Base-by-base conservation (phyloP, 306 rosid species). In the Prosopis cineraria region DNA sequence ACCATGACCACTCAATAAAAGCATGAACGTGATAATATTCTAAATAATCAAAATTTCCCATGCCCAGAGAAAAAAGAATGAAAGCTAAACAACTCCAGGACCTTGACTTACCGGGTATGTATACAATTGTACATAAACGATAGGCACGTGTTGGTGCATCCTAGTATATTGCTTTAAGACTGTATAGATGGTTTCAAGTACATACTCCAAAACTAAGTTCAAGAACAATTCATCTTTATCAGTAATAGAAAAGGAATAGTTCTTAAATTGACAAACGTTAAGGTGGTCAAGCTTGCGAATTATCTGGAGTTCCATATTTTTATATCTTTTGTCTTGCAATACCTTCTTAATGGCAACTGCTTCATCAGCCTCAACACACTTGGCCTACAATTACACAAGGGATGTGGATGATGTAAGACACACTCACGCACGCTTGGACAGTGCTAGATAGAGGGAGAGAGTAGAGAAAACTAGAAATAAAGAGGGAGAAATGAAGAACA, bases 261-360 rank as follows among this genome's bases (percentile, higher is more conserved):
- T 93, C 90, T 75, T 91, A 68, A 93, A 86, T 72, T 80, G 90
- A 67, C 89, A 85, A 50, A 88, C 84, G 11, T 93, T 93, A 24
- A 93, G 85, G 79, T 93, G 96, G 68, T 91, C 92, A 71, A 93
- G 92, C 22, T 83, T 70, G 74, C 93, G 96, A 91, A 93, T 90
- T 65, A 91, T 84, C 79, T 93, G 97, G 56, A 93, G 98, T 78
- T 93, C 97, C 82, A 97, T 85, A 64, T 93, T 93, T 85, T 93
- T 93, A 53, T 93, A 93, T 87, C 98, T 91, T 88, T 84, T 93
- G 82, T 93, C 98, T 78, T 91, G 98, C 82, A 93, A 75, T 56
- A 91, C 98, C 87, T 93, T 93, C 83, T 93, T 93, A 68, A 93
- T 93, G 22, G 96, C 98, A 70, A 93, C 97, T 27, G 87, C 60